A percentile compares a stretch with the other conserved stretches of the same genome.
Conservation (phyloP, 192 early-diverging fungal genomes). For the Backusella australiensis region DNA sequence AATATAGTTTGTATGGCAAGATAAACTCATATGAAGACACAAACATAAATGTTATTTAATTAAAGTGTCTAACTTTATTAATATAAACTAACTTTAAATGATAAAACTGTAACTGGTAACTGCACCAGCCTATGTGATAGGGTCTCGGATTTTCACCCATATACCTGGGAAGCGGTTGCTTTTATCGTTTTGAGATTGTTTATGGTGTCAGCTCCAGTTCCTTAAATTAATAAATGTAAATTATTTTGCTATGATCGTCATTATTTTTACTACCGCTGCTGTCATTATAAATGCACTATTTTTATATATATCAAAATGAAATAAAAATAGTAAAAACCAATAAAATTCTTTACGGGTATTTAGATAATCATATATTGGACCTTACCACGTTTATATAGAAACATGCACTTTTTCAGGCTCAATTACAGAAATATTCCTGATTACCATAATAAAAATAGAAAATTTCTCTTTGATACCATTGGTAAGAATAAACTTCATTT, state of each 20-base stretch:
- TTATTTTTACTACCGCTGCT: not conserved
- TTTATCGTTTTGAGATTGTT: not conserved
- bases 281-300: not conserved
- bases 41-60: not conserved
- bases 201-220: not conserved
- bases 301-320: not conserved
- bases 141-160: not conserved
- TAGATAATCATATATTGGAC: not conserved
- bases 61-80: not conserved
- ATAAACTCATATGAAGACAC: not conserved
- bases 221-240: not conserved
- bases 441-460: not conserved
- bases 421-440: not conserved
- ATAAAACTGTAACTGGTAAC: not conserved
- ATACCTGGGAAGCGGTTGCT: not conserved
- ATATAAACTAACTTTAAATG: not conserved
- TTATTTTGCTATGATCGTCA: not conserved
- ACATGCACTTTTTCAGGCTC: not conserved
- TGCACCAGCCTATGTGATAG: not conserved
- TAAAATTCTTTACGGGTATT: not conserved
- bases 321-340: not conserved
- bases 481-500: not conserved
- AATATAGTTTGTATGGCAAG: not conserved
- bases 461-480: not conserved
- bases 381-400: not conserved